Percentiles rank a stretch among this genome's conserved stretches.
These are phyloP conservation scores for Claviceps capensis DNA, from an alignment of 2,329 filamentous ascomycete species.

Conservation along the genomic window DNA sequence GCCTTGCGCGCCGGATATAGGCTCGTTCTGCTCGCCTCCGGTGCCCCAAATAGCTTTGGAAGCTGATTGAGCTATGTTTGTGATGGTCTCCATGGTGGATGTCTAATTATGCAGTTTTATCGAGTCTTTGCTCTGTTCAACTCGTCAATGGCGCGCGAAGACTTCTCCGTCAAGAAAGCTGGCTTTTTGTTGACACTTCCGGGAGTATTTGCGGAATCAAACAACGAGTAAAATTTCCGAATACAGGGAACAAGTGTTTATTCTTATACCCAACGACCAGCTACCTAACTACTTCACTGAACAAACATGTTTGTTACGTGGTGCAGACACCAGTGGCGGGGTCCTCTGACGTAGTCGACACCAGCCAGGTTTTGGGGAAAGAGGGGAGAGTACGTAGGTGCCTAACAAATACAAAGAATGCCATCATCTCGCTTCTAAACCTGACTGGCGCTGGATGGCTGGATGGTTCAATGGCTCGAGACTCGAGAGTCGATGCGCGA, in stretches of 20 bases:
- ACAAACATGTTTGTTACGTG: neutral
- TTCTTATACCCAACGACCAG: too few relatives aligned
- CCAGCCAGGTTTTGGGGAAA: neutral
- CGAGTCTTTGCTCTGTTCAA: neutral
- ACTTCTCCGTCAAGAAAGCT: neutral
- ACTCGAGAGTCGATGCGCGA: too few relatives aligned
- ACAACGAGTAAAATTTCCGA: too few relatives aligned
- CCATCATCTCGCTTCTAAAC: slow-evolving; percentile 21
- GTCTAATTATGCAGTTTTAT: neutral
- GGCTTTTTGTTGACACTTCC: neutral
- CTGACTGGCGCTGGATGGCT: too few relatives aligned
- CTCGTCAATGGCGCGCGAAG: neutral
- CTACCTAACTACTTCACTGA: neutral
- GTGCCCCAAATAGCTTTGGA: slow-evolving; percentile 30
- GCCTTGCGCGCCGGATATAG: slow-evolving; percentile 56
- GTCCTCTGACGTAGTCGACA: slow-evolving; percentile 4
- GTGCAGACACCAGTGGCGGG: slow-evolving; percentile 1
- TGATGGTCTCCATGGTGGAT: slow-evolving; percentile 49
- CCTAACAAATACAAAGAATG: neutral
- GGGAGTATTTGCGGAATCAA: too few relatives aligned
- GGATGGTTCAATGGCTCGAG: too few relatives aligned
- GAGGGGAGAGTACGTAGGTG: neutral
- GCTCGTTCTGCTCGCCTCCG: slow-evolving; percentile 39
- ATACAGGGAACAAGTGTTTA: too few relatives aligned
- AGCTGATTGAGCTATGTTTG: slow-evolving; percentile 32